Evolutionary conservation across 768 basidiomycete species (phyloP), one percentile per base, ranked within the genome.

Genomic region (Panaeolus cyanescens): DNA sequence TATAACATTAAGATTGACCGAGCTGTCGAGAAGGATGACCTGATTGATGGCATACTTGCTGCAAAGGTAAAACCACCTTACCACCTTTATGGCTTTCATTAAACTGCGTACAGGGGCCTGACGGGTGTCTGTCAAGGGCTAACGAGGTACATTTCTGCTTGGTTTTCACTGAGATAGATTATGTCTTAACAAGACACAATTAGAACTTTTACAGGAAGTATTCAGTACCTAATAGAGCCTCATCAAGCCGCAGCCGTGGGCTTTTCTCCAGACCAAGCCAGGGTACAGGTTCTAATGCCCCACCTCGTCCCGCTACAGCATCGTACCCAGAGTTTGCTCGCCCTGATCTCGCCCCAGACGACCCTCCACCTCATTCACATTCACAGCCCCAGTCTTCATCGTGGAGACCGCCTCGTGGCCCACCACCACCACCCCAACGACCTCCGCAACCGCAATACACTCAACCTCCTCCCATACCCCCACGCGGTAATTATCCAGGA

Each of bases 11-110:
- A 78, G 57, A 79, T 83, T 17, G 83, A 80, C 59, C 81, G 83
- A 54, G 84, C 86, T 1, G 78, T 92, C 15, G 92, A 93, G 71
- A 93, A 93, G 73, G 87, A 90, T 56, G 91, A 93, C 69, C 75
- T 93, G 45, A 85, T 93, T 36, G 88, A 91, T 55, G 83, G 79
- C 37, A 82, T 90, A 50, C 45, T 91, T 69, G 68, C 67, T 12
- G 79, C 78, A 13, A 79, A 79, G 67, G 91, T 91, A 68, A 58
- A 84, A 74, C 36, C 28, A 40, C 54, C 1, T 33, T 28, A 33
- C 50, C 6, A 31, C 25, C 30, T 25, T 37, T 56, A 32, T 40
- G 6, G 42, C 32, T 8, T 57, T 30, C 5, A 39, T 53, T 59
- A 36, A 34, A 20, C 31, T 53, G 8, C 22, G 31, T 59, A 25